phyloP scores from a whole-genome alignment of 2,329 filamentous ascomycete genomes.

The Penicillium sclerotiorum region DNA sequence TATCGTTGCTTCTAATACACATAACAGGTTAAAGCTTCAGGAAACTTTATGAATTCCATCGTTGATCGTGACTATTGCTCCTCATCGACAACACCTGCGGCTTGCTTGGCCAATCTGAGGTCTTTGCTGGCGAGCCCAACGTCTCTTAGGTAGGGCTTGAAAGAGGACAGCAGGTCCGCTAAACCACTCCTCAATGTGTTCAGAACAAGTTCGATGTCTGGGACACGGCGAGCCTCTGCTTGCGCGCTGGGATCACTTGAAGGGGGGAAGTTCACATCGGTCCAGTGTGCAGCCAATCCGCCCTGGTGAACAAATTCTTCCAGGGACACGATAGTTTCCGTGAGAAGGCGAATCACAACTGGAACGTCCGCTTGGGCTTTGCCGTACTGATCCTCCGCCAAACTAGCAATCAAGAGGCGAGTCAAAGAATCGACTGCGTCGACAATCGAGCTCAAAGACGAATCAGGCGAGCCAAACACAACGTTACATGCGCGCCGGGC shows the following conservation, averaged over 20 bases:
- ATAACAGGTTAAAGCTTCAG: slow-evolving; percentile 8
- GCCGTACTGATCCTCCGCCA: slow-evolving; percentile 80
- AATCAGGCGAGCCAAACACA: slow-evolving; percentile 74
- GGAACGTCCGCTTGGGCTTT: slow-evolving; percentile 83
- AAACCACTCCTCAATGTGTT: slow-evolving; percentile 67
- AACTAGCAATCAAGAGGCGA: slow-evolving; percentile 69
- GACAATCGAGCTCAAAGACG: slow-evolving; percentile 67
- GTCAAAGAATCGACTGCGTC: slow-evolving; percentile 73
- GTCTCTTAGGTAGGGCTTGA: slow-evolving; percentile 72
- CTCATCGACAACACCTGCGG: slow-evolving; percentile 42
- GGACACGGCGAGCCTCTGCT: slow-evolving; percentile 44
- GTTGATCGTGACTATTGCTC: slow-evolving; percentile 22
- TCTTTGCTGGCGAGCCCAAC: slow-evolving; percentile 72
- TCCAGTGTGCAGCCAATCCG: slow-evolving; percentile 69
- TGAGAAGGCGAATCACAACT: slow-evolving; percentile 72
- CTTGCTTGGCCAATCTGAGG: slow-evolving; percentile 72
- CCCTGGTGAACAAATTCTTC: slow-evolving; percentile 63
- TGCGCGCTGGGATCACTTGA: slow-evolving; percentile 33
- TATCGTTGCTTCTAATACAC: slow-evolving; percentile 8
- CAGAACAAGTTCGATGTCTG: slow-evolving; percentile 72
- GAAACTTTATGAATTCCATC: slow-evolving; percentile 5
- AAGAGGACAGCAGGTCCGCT: slow-evolving; percentile 66
- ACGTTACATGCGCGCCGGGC: slow-evolving; percentile 65
- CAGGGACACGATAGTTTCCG: slow-evolving; percentile 67
- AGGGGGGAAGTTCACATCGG: slow-evolving; percentile 65